Conservation (phyloP, 2,329 filamentous ascomycete species). For the Diaporthe ampelina region DNA sequence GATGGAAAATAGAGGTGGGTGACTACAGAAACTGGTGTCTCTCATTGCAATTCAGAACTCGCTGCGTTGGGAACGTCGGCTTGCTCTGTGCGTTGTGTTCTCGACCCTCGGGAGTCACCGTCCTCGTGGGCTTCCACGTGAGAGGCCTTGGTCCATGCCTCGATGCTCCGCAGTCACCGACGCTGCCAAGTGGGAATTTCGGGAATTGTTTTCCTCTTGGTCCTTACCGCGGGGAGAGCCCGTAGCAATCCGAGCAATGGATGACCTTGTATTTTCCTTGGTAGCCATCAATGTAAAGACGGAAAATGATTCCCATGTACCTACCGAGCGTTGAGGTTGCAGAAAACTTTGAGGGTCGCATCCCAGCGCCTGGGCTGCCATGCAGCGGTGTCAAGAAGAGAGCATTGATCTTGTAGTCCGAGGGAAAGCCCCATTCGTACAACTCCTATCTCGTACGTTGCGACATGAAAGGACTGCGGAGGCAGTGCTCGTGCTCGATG, state of each 20-base stretch:
- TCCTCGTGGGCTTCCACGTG: too few relatives aligned
- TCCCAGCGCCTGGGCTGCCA: not conserved
- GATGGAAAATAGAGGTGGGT: not conserved
- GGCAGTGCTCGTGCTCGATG: not conserved
- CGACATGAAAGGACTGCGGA: not conserved
- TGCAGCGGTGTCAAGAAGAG: not conserved
- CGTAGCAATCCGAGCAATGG: not conserved
- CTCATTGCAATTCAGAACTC: too few relatives aligned
- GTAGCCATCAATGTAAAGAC: not conserved
- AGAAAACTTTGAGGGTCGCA: not conserved
- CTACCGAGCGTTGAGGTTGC: not conserved
- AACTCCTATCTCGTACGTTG: not conserved
- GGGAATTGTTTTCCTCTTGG: not conserved
- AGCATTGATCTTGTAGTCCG: not conserved
- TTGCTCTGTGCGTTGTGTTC: too few relatives aligned
- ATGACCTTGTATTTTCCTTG: not conserved
- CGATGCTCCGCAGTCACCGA: not conserved
- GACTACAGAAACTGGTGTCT: too few relatives aligned
- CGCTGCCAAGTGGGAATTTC: not conserved
- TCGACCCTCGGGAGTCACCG: too few relatives aligned
- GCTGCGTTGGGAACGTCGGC: too few relatives aligned
- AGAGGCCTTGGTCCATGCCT: not conserved
- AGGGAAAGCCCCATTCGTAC: not conserved
- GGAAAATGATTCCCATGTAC: too few relatives aligned
- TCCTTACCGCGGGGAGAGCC: not conserved